Conservation (phyloP, 495 filamentous ascomycete genomes). For the Aspergillus taichungensis region DNA sequence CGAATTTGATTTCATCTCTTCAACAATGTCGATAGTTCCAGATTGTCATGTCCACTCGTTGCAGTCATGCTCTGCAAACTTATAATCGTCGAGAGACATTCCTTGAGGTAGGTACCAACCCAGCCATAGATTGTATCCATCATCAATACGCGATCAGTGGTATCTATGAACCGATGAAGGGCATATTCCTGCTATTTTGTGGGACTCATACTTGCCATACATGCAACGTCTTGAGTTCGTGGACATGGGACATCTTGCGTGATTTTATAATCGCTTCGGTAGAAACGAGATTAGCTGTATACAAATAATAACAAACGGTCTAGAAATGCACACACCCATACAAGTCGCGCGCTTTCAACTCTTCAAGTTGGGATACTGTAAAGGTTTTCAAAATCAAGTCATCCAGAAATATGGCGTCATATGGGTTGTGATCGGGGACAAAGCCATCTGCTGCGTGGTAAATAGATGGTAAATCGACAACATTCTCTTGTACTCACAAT, state of each 20-base stretch:
- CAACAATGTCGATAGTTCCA: conserved; percentile 14
- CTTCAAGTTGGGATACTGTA: conserved; percentile 21
- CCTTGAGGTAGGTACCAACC: conserved; percentile 8
- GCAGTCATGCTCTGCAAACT: conserved; percentile 12
- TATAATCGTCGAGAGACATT: conserved; percentile 13
- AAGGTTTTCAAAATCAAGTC: conserved; percentile 43
- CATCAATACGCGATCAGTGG: conserved; percentile 3
- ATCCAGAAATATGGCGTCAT: conserved; percentile 51
- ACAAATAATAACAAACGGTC: background rate
- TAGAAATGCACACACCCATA: conserved; percentile 29
- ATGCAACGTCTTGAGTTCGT: conserved; percentile 51
- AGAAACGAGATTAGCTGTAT: background rate
- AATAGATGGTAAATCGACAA: background rate
- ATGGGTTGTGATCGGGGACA: conserved; percentile 46
- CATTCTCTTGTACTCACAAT: conserved; percentile 37
- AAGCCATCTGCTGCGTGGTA: conserved; percentile 45
- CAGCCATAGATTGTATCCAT: conserved; percentile 10
- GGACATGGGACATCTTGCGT: conserved; percentile 48
- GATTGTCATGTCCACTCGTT: conserved; percentile 1
- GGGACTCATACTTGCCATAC: conserved; percentile 20
- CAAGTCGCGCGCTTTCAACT: conserved; percentile 41
- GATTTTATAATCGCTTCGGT: conserved; percentile 40
- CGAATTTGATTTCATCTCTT: conserved; percentile 35
- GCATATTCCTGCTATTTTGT: conserved; percentile 18
- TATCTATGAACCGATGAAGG: conserved; percentile 5